Base-by-base conservation (phyloP, 129 eudicot genomes). In the Pulicaria dysenterica region DNA sequence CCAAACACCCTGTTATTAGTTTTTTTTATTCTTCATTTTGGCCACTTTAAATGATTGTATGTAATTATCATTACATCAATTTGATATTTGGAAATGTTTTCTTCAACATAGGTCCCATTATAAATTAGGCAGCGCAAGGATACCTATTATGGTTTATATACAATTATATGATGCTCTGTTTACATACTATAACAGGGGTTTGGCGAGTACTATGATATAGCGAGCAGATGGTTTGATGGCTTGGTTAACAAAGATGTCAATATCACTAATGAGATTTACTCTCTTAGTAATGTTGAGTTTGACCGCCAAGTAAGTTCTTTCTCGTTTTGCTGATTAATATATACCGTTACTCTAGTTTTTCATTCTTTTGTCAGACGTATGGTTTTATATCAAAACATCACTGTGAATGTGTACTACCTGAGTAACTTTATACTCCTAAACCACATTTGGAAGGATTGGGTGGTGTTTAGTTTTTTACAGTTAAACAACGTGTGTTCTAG, bases 141-240 rank as follows among this genome's bases (percentile, higher is more conserved):
- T 36, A 31, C 48, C 19, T 58, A 40, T 73, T 55, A 10, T 36
- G 12, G 10, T 73, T 15, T 49, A 19, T 38, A 49, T 73, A 38
- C 39, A 13, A 47, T 66, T 17, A 34, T 72, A 34, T 39, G 14
- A 49, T 42, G 70, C 47, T 57, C 63, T 7, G 43, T 60, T 59
- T 58, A 77, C 53, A 34, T 72, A 38, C 62, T 71, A 19, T 70
- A 19, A 13, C 85, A 90, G 97, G 85, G 72, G 38, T 67, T 82
- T 24, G 46, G 65, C 48, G 62, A 75, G 13, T 75, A 73, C 79
- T 45, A 80, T 77, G 67, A 66, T 57, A 66, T 75, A 44, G 94
- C 85, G 72, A 71, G 36, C 70, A 86, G 85, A 83, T 94, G 99
- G 99, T 90, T 69, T 73, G 88, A 90, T 78, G 99, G 97, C 19